Base-by-base conservation (phyloP, 441 rosid genomes). In the Omphalea diandra region DNA sequence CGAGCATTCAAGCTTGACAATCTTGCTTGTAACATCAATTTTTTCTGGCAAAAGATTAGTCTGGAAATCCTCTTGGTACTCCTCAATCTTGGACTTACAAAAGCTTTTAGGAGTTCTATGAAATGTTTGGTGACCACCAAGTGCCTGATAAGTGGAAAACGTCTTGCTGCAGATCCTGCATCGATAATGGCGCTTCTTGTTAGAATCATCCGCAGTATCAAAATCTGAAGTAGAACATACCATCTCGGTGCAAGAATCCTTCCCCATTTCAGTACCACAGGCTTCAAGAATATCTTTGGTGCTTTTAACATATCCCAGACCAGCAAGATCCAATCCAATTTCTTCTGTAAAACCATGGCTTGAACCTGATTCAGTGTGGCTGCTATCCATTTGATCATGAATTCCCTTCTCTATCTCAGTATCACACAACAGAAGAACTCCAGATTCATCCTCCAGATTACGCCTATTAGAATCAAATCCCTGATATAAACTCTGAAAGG, bases 41-140 rank as follows among this genome's bases (percentile, higher is more conserved):
- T 47, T 33, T 43, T 82, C 81, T 40, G 79, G 63, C 59, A 65
- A 60, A 63, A 59, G 35, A 57, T 61, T 67, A 69, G 40, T 40
- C 31, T 36, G 71, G 43, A n/a, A 49, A 22, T 70, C 59, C 29
- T 69, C 68, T 55, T 66, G 63, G 20, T 29, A 41, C 38, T 43
- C 63, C 65, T 76, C 80, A 53, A 62, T 70, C 67, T 76, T 75
- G 76, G 46, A 33, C 11, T 52, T 61, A 24, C 17, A 6, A 26
- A 49, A 70, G 66, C 65, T 56, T 65, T 52, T 84, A 10, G 55
- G 67, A 47, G 68, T 41, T 67, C 85, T 70, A 65, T 90, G 92
- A 59, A 63, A 56, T 60, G 86, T 85, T 72, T 85, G 84, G 78
- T 90, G 94, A 61, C 94, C 93, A 44, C 91, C 93, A 72, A 86